Evolutionary conservation across 306 rosid genomes (phyloP), one percentile per base, ranked within the genome.

Genomic region (Pyrus communis): DNA sequence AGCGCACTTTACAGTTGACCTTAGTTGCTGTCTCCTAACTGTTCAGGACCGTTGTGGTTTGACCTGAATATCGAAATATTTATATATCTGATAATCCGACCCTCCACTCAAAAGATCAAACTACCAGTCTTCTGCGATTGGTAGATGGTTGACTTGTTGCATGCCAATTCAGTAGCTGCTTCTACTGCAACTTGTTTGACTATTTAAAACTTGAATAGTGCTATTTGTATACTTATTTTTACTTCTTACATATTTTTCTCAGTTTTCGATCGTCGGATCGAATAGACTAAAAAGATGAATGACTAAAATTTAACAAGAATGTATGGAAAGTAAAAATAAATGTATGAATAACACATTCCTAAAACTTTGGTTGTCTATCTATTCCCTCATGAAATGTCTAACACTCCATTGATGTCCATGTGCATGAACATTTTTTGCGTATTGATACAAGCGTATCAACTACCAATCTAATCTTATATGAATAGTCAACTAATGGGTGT

Each of bases 41-140:
- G 54, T 49, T 49, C 21, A 17, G 55, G 21, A 61, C 35, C 43
- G 4, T 31, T 9, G 25, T 42, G 31, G 55, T 40, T 23, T 22
- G 28, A 18, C 38, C 9, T 15, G 43, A 2, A 2, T 25, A 4
- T 27, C 59, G 30, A 57, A 31, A 21, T 70, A n/a, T 15, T 18
- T 40, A 4, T 14, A 75, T 4, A 49, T 4, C 18, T 15, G 1
- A 15, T 15, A 7, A 2, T 62, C 77, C 11, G 51, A 80, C 59
- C 68, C 60, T 75, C 67, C 60, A 54, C 65, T 42, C 57, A 31
- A 49, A 49, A 0, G 21, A 5, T 49, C 55, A 49, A 86, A 43
- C 89, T 73, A 86, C 85, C 86, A 73, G 85, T 86, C 89, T 49
- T 81, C 63, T 27, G 42, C 9, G 80, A 81, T 78, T 84, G 85